These are phyloP conservation scores for Parietaria judaica DNA, from an alignment of 306 rosid genomes.

Conservation along the genomic window DNA sequence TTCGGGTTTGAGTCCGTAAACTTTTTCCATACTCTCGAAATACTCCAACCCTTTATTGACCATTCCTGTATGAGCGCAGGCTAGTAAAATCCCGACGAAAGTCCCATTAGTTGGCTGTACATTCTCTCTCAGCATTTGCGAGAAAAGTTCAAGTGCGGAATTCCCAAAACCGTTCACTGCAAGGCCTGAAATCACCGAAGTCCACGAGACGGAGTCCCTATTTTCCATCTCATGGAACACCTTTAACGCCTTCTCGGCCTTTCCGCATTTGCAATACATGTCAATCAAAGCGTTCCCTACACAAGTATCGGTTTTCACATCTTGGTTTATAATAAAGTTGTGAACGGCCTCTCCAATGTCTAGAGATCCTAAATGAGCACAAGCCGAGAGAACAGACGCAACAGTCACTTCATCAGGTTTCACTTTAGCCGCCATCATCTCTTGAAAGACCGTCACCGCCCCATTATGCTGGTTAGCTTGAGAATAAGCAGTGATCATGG, in stretches of 20 bases:
- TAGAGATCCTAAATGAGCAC: constrained; percentile 82
- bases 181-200: constrained; percentile 63
- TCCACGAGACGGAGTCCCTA: constrained; percentile 71
- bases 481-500: constrained; percentile 68
- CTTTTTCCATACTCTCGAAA: constrained; percentile 60
- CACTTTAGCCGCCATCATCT: constrained; percentile 72
- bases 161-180: constrained; percentile 77
- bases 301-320: constrained; percentile 49
- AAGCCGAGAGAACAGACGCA: constrained; percentile 77
- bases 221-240: constrained; percentile 55
- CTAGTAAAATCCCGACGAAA: constrained; percentile 68
- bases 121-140: constrained; percentile 54
- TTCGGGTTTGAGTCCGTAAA: constrained; percentile 54
- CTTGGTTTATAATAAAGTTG: constrained; percentile 36
- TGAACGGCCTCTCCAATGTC: constrained; percentile 69
- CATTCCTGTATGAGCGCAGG: constrained; percentile 79
- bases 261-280: constrained; percentile 88
- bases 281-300: constrained; percentile 73
- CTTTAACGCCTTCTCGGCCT: constrained; percentile 57
- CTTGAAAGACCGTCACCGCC: constrained; percentile 61
- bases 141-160: constrained; percentile 50
- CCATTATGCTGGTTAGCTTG: constrained; percentile 50
- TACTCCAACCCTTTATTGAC: constrained; percentile 65
- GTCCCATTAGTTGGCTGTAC: constrained; percentile 54
- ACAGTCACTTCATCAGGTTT: constrained; percentile 58